phyloP scores from a whole-genome alignment of 768 basidiomycete genomes.

The Rhizopogon sp. region DNA sequence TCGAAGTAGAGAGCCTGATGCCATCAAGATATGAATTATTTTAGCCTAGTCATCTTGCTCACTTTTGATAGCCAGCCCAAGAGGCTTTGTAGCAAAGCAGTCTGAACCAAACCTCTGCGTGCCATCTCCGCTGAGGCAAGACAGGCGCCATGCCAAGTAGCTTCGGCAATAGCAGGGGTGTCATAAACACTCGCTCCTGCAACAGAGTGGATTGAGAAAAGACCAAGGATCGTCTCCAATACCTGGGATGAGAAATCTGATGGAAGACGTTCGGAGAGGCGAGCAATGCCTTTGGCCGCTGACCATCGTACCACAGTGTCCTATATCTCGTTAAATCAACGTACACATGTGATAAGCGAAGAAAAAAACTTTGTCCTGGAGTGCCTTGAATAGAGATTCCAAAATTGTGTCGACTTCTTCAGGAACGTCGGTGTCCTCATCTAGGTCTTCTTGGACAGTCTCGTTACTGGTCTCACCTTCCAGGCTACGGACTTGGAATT shows the following conservation, averaged over 20 bases:
- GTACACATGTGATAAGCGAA: background rate
- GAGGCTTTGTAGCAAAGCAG: conserved; percentile 52
- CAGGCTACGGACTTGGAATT: conserved; percentile 17
- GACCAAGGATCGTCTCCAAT: conserved; percentile 66
- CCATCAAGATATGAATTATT: conserved; percentile 5
- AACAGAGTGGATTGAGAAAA: conserved; percentile 75
- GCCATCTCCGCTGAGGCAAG: conserved; percentile 92
- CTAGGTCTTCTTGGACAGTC: conserved; percentile 7
- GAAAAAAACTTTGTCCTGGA: conserved; percentile 77
- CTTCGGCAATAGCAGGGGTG: conserved; percentile 73
- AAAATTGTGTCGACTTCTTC: conserved; percentile 73
- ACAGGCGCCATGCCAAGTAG: conserved; percentile 93
- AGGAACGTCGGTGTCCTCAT: conserved; percentile 59
- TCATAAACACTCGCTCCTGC: conserved; percentile 62
- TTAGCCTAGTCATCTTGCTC: conserved; percentile 5
- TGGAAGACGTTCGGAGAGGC: conserved; percentile 79
- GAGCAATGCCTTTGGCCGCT: conserved; percentile 86
- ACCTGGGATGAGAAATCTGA: conserved; percentile 72
- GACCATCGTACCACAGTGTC: conserved; percentile 96
- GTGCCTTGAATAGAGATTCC: conserved; percentile 61
- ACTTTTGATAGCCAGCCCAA: conserved; percentile 84
- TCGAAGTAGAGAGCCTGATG: conserved; percentile 87
- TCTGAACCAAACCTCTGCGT: conserved; percentile 66
- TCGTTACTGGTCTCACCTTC: conserved; percentile 10
- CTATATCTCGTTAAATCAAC: conserved; percentile 33